Evolutionary conservation across 768 basidiomycete genomes (phyloP).

Genomic region (Boletus reticulatus): DNA sequence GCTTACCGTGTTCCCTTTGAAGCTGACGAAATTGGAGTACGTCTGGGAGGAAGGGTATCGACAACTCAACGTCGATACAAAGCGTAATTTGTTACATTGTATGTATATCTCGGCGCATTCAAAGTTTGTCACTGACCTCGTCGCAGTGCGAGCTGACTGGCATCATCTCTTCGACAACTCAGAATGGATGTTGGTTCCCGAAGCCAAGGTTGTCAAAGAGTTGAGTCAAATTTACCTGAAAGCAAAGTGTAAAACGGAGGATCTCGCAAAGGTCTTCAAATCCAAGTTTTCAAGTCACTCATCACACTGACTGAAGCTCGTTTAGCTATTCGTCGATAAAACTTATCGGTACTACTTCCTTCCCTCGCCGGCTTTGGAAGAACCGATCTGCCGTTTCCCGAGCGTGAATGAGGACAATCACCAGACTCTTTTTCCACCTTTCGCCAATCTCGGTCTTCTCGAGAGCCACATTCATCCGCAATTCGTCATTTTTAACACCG

Average conservation of each 20-base stretch:
- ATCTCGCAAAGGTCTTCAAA: neutral
- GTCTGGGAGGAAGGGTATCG: neutral
- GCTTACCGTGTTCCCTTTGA: neutral
- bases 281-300: neutral
- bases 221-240: neutral
- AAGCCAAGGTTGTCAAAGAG: neutral
- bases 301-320: neutral
- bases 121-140: too few relatives aligned
- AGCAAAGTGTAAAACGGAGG: neutral
- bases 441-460: neutral
- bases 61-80: neutral
- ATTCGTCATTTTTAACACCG: neutral
- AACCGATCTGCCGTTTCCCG: neutral
- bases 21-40: slow-evolving; percentile 2
- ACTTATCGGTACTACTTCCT: neutral
- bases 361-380: neutral
- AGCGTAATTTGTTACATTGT: neutral
- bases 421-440: neutral
- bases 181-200: neutral
- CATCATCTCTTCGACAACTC: neutral
- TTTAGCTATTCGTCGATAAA: neutral
- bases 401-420: neutral
- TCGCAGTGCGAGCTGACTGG: neutral
- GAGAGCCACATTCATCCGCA: neutral
- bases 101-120: neutral